These are phyloP conservation scores for Fusarium fracticaudum DNA, from an alignment of 2,329 filamentous ascomycete genomes.

Conservation along the genomic window DNA sequence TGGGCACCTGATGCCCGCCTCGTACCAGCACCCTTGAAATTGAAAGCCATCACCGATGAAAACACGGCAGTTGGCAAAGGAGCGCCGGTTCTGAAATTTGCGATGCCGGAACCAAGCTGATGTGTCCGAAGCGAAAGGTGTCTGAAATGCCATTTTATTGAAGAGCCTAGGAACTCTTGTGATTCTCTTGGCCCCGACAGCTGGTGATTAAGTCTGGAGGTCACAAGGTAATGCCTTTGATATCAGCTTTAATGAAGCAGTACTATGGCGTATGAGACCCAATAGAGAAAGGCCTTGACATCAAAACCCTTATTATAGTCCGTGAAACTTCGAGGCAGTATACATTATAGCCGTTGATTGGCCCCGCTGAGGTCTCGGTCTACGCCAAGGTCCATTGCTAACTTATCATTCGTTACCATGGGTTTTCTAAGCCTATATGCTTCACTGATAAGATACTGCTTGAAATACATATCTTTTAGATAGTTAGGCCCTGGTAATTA, in stretches of 20 bases:
- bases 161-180: rapidly evolving
- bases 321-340: too few relatives aligned
- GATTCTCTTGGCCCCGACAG: not conserved
- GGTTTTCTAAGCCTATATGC: too few relatives aligned
- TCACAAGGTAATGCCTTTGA: not conserved
- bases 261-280: too few relatives aligned
- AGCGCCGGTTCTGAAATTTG: not conserved
- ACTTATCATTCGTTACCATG: not conserved
- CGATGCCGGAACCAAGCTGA: not conserved
- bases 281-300: not conserved
- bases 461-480: too few relatives aligned
- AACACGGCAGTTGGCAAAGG: too few relatives aligned
- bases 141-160: rapidly evolving
- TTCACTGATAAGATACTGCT: not conserved
- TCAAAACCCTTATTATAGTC: rapidly evolving
- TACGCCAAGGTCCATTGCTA: not conserved
- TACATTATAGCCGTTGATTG: not conserved
- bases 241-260: too few relatives aligned
- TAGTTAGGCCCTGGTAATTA: rapidly evolving
- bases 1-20: not conserved
- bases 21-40: not conserved
- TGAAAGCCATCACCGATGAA: not conserved
- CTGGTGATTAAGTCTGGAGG: rapidly evolving
- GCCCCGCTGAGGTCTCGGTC: not conserved
- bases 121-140: not conserved